Evolutionary conservation across 345 rosid species (phyloP).

Genomic region (Gossypium ekmanianum): DNA sequence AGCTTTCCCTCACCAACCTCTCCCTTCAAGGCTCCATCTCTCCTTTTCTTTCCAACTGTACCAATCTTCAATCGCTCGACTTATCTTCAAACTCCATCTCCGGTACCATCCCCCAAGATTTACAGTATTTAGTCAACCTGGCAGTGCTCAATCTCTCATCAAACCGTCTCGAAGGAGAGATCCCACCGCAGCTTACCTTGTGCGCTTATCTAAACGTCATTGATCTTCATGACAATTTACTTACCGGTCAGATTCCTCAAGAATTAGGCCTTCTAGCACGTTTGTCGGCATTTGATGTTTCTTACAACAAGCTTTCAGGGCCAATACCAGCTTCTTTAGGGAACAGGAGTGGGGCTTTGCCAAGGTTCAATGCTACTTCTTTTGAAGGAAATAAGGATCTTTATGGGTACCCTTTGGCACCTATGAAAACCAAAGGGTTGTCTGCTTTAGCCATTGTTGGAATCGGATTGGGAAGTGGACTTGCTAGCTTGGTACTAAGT

Average conservation of each 20-base stretch:
- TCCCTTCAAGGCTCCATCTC: conserved; percentile 80
- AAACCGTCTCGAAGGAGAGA: conserved; percentile 67
- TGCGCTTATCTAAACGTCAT: conserved; percentile 89
- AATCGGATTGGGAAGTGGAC: conserved; percentile 94
- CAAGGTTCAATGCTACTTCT: conserved; percentile 68
- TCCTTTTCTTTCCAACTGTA: conserved; percentile 73
- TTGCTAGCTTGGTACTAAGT: conserved; percentile 79
- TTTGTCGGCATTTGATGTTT: conserved; percentile 76
- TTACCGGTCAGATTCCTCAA: conserved; percentile 69
- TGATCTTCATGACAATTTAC: conserved; percentile 73
- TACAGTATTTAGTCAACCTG: conserved; percentile 72
- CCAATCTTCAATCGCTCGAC: conserved; percentile 85
- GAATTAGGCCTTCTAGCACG: conserved; percentile 68
- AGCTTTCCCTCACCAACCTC: conserved; percentile 64
- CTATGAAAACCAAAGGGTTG: conserved; percentile 55
- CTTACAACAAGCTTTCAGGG: conserved; percentile 64
- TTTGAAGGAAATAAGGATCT: conserved; percentile 75
- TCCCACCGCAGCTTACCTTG: conserved; percentile 68
- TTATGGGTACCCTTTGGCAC: conserved; percentile 81
- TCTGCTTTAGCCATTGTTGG: conserved; percentile 84
- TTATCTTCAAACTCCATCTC: conserved; percentile 75
- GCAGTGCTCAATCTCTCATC: conserved; percentile 92
- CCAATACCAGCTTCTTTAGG: conserved; percentile 61
- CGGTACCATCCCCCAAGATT: conserved; percentile 70
- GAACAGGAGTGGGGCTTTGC: conserved; percentile 62